Evolutionary conservation across 2,329 filamentous ascomycete species (phyloP).

Genomic region (Magnaporthiopsis rhizophila): DNA sequence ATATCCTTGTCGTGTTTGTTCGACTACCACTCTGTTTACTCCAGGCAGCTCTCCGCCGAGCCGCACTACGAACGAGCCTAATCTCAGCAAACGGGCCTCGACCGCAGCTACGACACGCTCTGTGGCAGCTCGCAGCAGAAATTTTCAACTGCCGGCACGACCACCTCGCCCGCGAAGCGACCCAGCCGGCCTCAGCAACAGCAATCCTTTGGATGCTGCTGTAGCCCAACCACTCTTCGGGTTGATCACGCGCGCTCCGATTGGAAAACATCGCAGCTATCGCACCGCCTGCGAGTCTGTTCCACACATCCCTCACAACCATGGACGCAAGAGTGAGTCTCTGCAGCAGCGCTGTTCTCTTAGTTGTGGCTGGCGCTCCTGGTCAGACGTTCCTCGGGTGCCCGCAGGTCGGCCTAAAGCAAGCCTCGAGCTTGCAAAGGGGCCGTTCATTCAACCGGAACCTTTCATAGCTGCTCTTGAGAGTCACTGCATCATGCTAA

Average conservation of each 20-base stretch:
- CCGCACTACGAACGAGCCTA: background rate
- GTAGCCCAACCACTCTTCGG: background rate
- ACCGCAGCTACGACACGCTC: slow-evolving; percentile 6
- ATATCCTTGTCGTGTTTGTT: background rate
- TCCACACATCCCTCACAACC: slow-evolving; percentile 8
- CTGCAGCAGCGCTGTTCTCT: background rate
- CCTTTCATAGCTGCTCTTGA: background rate
- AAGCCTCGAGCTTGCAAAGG: background rate
- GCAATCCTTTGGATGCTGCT: background rate
- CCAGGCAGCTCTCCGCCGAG: background rate
- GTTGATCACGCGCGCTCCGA: background rate
- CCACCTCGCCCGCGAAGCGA: background rate
- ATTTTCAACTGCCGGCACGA: background rate
- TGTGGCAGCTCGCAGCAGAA: background rate
- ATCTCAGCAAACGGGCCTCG: background rate
- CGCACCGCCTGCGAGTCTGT: background rate
- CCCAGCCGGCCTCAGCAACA: background rate
- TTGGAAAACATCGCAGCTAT: background rate
- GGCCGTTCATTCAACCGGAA: background rate
- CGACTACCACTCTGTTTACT: background rate
- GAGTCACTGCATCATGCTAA: background rate
- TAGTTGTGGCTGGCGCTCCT: background rate
- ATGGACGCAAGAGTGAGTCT: slow-evolving; percentile 34
- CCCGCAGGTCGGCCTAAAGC: background rate
- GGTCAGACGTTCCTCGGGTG: background rate